These are phyloP conservation scores for Leccinum proliferum DNA, from an alignment of 1,284 basidiomycete species.

Conservation along the genomic window DNA sequence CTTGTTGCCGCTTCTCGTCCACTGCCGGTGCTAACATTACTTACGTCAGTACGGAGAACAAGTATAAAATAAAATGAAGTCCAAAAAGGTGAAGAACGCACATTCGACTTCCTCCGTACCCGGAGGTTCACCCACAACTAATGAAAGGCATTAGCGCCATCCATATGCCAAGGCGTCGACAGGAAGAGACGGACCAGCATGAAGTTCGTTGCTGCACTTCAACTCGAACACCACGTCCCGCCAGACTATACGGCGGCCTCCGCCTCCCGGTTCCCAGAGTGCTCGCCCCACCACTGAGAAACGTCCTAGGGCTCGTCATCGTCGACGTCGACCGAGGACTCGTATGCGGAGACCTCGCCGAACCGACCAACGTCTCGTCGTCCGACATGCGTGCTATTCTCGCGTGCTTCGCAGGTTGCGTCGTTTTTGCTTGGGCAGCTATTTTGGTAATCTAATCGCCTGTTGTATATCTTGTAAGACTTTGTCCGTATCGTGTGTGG, in stretches of 20 bases:
- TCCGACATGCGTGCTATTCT: slow-evolving; percentile 13
- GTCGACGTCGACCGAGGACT: slow-evolving; percentile 20
- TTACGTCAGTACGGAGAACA: not conserved
- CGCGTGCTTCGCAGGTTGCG: not conserved
- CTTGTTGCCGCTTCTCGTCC: slow-evolving; percentile 24
- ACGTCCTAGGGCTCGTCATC: slow-evolving; percentile 13
- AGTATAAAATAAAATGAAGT: not conserved
- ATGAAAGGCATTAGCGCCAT: not conserved
- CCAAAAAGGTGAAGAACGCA: not conserved
- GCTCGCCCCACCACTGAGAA: slow-evolving; percentile 8
- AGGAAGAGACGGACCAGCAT: slow-evolving; percentile 14
- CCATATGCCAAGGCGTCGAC: not conserved
- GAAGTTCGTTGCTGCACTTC: slow-evolving; percentile 11
- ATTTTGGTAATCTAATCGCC: too few species aligned
- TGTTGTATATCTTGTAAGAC: too few species aligned
- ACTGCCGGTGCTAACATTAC: slow-evolving; percentile 11
- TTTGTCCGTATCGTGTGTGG: too few species aligned
- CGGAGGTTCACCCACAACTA: slow-evolving; percentile 21
- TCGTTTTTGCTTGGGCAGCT: not conserved
- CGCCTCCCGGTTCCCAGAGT: slow-evolving; percentile 5
- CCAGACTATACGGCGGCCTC: slow-evolving; percentile 10
- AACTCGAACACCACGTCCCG: slow-evolving; percentile 22
- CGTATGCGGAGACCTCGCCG: slow-evolving; percentile 14
- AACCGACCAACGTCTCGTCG: slow-evolving; percentile 23
- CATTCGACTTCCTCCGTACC: slow-evolving; percentile 17